A percentile compares a stretch with the other conserved stretches of the same genome.
Conservation (phyloP, 352 stramenopile species). For the Phytophthora agathidicida region DNA sequence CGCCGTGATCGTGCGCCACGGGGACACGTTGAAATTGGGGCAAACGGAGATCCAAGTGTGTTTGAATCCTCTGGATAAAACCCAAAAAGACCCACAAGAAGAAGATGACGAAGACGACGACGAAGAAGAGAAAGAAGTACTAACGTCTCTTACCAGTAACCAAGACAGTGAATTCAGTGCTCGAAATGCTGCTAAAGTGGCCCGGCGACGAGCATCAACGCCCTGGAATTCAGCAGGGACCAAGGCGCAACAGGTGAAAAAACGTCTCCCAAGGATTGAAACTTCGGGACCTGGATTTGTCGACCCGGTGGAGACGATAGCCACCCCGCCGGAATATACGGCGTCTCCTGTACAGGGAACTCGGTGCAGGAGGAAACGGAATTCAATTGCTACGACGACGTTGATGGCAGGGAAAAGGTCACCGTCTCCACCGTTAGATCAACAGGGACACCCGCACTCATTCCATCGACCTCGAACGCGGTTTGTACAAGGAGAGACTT, state of each 20-base stretch:
- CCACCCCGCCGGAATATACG: constrained; percentile 55
- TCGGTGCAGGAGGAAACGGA: constrained; percentile 54
- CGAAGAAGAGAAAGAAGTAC: constrained; percentile 11
- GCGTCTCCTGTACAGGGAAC: constrained; percentile 54
- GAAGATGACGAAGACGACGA: not conserved
- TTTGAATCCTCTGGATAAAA: constrained; percentile 25
- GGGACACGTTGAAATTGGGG: constrained; percentile 62
- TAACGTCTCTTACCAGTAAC: constrained; percentile 9
- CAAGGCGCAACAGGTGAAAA: constrained; percentile 26
- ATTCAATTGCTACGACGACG: constrained; percentile 54
- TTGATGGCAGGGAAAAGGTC: constrained; percentile 14
- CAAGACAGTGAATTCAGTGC: constrained; percentile 13
- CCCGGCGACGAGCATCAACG: constrained; percentile 21
- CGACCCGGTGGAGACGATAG: constrained; percentile 12
- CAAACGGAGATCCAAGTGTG: constrained; percentile 57
- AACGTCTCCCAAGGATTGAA: constrained; percentile 36
- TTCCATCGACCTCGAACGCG: constrained; percentile 33
- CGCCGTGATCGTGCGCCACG: constrained; percentile 58
- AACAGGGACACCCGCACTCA: constrained; percentile 11
- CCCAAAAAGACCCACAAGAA: constrained; percentile 5
- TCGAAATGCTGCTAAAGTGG: constrained; percentile 4
- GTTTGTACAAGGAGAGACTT: constrained; percentile 22
- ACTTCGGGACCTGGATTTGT: constrained; percentile 25
- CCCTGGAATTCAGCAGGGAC: constrained; percentile 8
- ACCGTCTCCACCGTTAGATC: constrained; percentile 23